A percentile compares a stretch with the other conserved stretches of the same genome.
These are phyloP conservation scores for Luffa acutangula DNA, from an alignment of 306 rosid species.

Conservation along the genomic window DNA sequence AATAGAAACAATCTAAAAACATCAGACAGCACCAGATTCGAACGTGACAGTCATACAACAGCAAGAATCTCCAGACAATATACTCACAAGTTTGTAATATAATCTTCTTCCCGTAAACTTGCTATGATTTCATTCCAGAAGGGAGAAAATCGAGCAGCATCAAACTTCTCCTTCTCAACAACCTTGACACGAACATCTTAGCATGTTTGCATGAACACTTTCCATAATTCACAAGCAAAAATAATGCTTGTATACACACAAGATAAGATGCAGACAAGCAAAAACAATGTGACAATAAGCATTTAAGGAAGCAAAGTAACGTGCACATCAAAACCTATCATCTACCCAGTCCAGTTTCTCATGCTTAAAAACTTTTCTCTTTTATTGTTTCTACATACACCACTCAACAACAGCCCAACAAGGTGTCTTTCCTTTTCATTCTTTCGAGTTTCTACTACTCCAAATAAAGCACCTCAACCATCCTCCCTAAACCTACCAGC, in stretches of 20 bases:
- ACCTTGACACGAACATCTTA: constrained; percentile 32
- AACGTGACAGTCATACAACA: neutral
- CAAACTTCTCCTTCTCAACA: constrained; percentile 47
- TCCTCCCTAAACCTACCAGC: neutral
- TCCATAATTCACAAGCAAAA: neutral
- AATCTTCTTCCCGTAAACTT: constrained; percentile 91
- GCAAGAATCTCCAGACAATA: neutral
- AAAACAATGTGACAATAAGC: neutral
- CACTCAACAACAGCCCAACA: neutral
- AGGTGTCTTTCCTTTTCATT: neutral
- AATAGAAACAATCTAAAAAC: neutral
- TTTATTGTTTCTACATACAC: neutral
- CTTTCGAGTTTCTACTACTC: neutral
- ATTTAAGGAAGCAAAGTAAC: neutral
- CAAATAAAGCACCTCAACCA: neutral
- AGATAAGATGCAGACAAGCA: neutral
- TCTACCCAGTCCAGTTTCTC: neutral
- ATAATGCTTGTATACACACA: neutral
- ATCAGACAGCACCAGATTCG: constrained; percentile 2
- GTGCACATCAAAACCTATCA: neutral
- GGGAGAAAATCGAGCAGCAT: constrained; percentile 82
- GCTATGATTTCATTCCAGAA: constrained; percentile 86
- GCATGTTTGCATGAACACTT: constrained; percentile 8
- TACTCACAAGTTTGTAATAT: constrained; percentile 76
- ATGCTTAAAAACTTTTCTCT: neutral